Base-by-base conservation (phyloP, 1,284 basidiomycete species). In the Apiotrichum siamense region DNA sequence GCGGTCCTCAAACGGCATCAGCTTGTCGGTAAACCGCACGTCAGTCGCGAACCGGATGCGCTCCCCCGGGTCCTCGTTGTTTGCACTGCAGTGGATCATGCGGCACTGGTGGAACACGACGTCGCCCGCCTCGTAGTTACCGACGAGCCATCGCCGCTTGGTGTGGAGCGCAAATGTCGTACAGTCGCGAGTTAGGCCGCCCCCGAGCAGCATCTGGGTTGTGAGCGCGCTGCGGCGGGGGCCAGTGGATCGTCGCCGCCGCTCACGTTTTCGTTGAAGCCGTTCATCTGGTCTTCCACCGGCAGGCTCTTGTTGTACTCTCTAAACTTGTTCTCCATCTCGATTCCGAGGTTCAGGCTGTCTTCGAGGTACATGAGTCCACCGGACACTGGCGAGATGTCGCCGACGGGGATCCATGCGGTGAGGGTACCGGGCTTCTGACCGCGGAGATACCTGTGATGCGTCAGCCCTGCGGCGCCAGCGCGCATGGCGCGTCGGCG, bases 281-380 rank as follows among this genome's bases (percentile, higher is more conserved):
- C 64, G 39, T 44, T 48, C 33, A 60, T 21, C 32, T 54, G 49
- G 20, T 59, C 60, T n/a, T 64, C 58, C 21, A 49, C 48, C 1
- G 49, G 47, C 38, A 64, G n/a, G 15, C 31, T 26, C 25, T 25
- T 31, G 47, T 52, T 52, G n/a, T 26, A 10, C 35, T 50, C 44
- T 4, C 35, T 47, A 36, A 63, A 65, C 20, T 54, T 42, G 18
- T 47, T 20, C 49, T 65, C 64, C 13, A 63, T 62, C 46, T 55
- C 47, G n/a, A 52, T n/a, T 10, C 60, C 64, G 18, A 64, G 33
- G 0, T 29, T 18, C 5, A 59, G 42, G 13, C 50, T 50, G 35
- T 57, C 54, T 32, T 66, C 61, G 35, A 66, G 59, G 23, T 66
- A 66, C 51, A 62, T 58, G 20, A 66, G 53, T 2, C 64, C 62